Evolutionary conservation across 495 filamentous ascomycete species (phyloP), one percentile per base, ranked within the genome.

Genomic region (Pyronema omphalodes): DNA sequence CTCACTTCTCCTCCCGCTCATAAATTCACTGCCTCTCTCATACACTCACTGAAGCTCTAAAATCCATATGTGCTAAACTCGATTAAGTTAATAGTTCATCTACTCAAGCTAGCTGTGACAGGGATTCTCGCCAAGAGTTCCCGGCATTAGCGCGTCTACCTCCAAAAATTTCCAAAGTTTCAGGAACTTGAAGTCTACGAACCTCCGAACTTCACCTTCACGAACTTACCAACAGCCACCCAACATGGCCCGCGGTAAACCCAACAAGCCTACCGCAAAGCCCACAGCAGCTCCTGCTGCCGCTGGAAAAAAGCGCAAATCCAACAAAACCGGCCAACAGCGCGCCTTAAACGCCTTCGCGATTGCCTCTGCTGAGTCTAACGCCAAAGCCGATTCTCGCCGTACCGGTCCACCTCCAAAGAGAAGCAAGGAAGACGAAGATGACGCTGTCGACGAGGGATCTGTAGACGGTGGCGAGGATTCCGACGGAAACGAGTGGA

Each of bases 401-500:
- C 70, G 72, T 54, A 71, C 73, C 60, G 76, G 82, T 34, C 69
- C 82, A 11, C 81, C 82, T 18, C 72, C 64, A 56, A 68, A 62
- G 67, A 67, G 44, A 48, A n/a, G 19, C 15, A 50, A 50, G 8
- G 69, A 68, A 29, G 70, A 71, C 35, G 65, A 68, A 50, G 69
- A 69, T 15, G 70, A 70, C 9, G 75, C 74, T 56, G 73, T 71
- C 35, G 61, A 67, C n/a, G 68, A 70, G 47, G 68, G 62, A 23
- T 67, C 57, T 60, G 62, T 65, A 49, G 71, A 75, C 36, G 63
- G 66, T 44, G 85, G 86, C 1, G 86, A 80, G 52, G 89, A 95
- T 62, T 85, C 82, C 52, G 86, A 94, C 57, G 88, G 87, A 15
- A 82, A 91, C 67, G 75, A 84, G 60, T 98, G 91, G 91, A 82